Base-by-base conservation (phyloP, 768 basidiomycete genomes). In the Boletus reticulatus region DNA sequence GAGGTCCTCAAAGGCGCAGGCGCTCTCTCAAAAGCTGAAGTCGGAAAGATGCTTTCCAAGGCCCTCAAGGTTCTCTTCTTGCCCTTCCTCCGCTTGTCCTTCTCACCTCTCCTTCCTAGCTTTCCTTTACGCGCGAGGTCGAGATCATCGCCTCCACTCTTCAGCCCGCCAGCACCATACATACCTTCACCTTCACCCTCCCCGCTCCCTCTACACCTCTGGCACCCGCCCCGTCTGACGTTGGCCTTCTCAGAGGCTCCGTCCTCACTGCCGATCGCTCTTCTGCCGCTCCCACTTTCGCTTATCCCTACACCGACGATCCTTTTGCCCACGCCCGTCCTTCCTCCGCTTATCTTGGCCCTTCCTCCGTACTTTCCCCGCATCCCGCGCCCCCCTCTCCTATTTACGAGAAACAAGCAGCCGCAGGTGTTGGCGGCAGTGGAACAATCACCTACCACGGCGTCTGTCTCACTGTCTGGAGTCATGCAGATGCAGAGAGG, bases 71-170 rank as follows among this genome's bases (percentile, higher is more conserved):
- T 90, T 55, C 54, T 72, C 63, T 36, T 38, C 7, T 27, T 10
- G 22, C 14, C 32, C 32, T 5, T n/a, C 1, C 9, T 20, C 20
- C 1, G n/a, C 46, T 19, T 22, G 4, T 46, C 31, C 51, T 48
- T 51, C 60, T 50, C 50, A 56, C 50, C 27, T 0, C 17, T 17
- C 46, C 4, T 14, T 36, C 32, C 17, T 39, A 94, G 92, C 85
- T 95, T 43, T 92, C 92, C 9, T 94, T 95, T 71, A 85, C 91
- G 36, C 88, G 89, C 50, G 94, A 96, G 70, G 90, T 95, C 42
- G 93, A 95, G 69, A 88, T 98, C 53, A 89, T 98, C 67, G 92
- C 94, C 14, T 93, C 94, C n/a, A 92, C 93, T 0, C 81, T 95
- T 11, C 92, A 95, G 62, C 95, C 95, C 8, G 88, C 94, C 1